Evolutionary conservation across 192 early-diverging fungal genomes (phyloP), one percentile per base, ranked within the genome.

Genomic region (Coemansia sp.): DNA sequence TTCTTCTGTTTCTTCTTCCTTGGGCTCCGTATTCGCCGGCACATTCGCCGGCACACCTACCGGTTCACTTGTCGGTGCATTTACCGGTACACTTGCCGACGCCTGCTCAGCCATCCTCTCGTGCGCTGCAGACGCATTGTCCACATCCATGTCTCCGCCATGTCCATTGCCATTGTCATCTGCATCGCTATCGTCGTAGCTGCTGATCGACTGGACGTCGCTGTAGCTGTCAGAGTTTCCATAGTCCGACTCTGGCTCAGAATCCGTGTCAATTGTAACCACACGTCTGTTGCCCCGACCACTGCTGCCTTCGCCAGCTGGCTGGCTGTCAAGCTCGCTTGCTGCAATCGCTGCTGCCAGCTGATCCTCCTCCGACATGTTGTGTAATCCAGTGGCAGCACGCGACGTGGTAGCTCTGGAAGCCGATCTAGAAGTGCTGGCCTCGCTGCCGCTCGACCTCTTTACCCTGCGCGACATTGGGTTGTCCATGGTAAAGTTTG

Each of bases 361-460:
- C 70, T 94, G 91, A 56, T 97, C 94, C 45, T 95, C 95, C 79
- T 96, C 94, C 13, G 88, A 84, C 87, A 95, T 85, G 36, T 90
- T 87, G 9, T 83, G 76, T 0, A 92, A 68, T 60, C 82, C 72
- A 40, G 77, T 56, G 33, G 62, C 60, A 17, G 14, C 34, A 4
- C 59, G 55, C 10, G 75, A 38, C 4, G 61, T 27, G 3, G 65
- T 30, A 34, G 58, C 14, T n/a, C 52, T 29, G 15, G 52, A 54
- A 5, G 13, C 52, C n/a, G 52, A 54, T 33, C 38, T 22, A n/a
- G 50, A 50, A 2, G 38, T 44, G 41, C 61, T 63, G 28, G 65
- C 50, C 19, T 27, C 63, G 23, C 33, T 59, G 63, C 44, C 62
- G 41, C 31, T 62, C 37, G 69, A 59, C 30, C 14, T 54, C 14